Evolutionary conservation across 495 filamentous ascomycete species (phyloP).

Genomic region (Xylaria cubensis): DNA sequence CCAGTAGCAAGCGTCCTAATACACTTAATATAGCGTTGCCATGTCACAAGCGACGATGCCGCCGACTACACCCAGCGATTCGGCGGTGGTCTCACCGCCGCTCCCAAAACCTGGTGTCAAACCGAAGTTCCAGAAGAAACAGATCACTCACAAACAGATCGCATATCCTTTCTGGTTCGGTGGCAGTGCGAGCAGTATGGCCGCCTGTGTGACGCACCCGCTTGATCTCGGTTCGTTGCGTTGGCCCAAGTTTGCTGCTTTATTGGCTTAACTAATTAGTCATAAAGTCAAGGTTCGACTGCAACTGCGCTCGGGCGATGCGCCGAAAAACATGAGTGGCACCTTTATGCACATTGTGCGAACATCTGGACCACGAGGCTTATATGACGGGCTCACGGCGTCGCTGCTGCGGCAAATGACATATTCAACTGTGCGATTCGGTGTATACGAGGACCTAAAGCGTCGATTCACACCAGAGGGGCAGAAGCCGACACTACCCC

Average conservation of each 20-base stretch:
- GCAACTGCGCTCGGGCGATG: conserved; percentile 75
- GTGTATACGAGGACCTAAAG: conserved; percentile 94
- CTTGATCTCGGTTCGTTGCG: conserved; percentile 74
- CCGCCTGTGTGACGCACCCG: conserved; percentile 88
- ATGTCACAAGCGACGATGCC: conserved; percentile 30
- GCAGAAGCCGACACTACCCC: conserved; percentile 65
- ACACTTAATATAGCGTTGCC: background rate
- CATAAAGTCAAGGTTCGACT: conserved; percentile 71
- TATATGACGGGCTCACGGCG: conserved; percentile 90
- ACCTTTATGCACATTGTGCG: conserved; percentile 80
- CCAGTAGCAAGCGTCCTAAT: background rate
- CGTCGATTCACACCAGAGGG: conserved; percentile 57
- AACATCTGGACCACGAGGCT: conserved; percentile 67
- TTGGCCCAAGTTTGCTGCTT: conserved; percentile 9
- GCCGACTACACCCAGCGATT: conserved; percentile 31
- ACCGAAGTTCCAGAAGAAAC: conserved; percentile 40
- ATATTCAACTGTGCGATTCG: conserved; percentile 92
- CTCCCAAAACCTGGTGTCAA: conserved; percentile 28
- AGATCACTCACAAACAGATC: conserved; percentile 44
- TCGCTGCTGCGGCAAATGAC: conserved; percentile 90
- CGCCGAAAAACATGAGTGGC: conserved; percentile 75
- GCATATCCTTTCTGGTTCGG: conserved; percentile 94
- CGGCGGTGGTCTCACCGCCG: conserved; percentile 25
- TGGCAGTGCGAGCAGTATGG: conserved; percentile 87
- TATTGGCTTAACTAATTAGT: background rate